Percentiles rank a stretch among this genome's conserved stretches.
Conservation (phyloP, 805 yeast genomes). For the Grigorovia jiainica region DNA sequence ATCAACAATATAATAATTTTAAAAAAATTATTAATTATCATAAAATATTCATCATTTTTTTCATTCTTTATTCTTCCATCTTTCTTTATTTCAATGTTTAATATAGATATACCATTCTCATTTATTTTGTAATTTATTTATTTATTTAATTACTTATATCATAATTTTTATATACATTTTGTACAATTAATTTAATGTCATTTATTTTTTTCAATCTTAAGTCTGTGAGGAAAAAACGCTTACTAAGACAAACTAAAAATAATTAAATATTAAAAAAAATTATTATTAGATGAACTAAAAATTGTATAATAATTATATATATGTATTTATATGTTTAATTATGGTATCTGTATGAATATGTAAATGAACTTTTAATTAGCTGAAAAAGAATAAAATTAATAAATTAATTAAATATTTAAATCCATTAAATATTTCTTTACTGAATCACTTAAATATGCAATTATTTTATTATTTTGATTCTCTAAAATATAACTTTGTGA, state of each 20-base stretch:
- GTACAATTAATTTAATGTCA: no score
- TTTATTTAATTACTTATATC: no score
- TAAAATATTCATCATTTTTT: no score
- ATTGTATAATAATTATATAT: neutral
- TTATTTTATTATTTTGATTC: slow-evolving; percentile 1
- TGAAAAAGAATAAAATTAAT: neutral
- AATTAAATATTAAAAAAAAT: neutral
- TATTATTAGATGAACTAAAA: neutral
- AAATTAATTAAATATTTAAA: neutral
- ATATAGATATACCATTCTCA: no score
- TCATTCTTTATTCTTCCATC: no score
- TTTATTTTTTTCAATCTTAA: no score
- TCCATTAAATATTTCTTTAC: slow-evolving; percentile 2
- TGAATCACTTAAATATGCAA: slow-evolving; percentile 2
- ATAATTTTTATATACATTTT: no score
- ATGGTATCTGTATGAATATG: neutral
- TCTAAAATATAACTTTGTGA: slow-evolving; percentile 3
- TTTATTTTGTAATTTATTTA: no score
- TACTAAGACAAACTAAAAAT: neutral
- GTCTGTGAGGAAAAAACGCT: neutral
- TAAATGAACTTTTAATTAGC: neutral
- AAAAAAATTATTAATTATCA: no score
- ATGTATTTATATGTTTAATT: neutral
- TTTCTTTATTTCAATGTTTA: no score
- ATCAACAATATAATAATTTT: neutral